Base-by-base conservation (phyloP, 371 early-diverging fungal genomes). In the Blakeslea trispora region DNA sequence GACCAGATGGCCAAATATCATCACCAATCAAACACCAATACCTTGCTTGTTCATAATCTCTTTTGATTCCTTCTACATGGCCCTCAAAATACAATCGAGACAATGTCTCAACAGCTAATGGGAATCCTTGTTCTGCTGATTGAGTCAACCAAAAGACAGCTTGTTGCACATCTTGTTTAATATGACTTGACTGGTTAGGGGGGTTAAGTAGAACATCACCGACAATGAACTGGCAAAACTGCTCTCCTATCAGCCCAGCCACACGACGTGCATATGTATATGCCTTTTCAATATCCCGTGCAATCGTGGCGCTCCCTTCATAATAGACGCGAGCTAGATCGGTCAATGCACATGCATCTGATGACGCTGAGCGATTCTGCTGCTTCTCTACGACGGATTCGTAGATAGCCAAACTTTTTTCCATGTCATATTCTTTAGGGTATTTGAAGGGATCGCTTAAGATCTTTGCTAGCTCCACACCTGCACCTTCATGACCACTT, bases 1-100 rank as follows among this genome's bases (percentile, higher is more conserved):
- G 40, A 6, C 77, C 77, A n/a, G 74, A 73, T 0, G 78, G 78
- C 78, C 78, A 78, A n/a, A 78, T 64, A 50, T 74, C 75, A 34
- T 74, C 74, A 13, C 78, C 78, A 24, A 62, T 63, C 11, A 72
- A 42, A 49, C 78, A 78, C 78, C 78, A 78, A 11, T 65, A 57
- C 13, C 61, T 61, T 13, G 78, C 75, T 41, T 59, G 59, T 31
- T 74, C 75, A 60, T 72, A 74, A 31, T 78, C 71, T 18, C 54
- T 61, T 44, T 66, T 68, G 34, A 77, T 59, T 7, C 61, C 65
- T 22, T 57, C 55, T 5, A 58, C 45, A 18, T 62, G 44, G 9
- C 78, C 78, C 43, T 70, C 59, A 59, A 71, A 74, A 57, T 72
- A 72, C 6, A 78, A 47, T 2, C 61, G 63, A 4, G 75, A 68